Conservation (phyloP, 345 rosid species). For the Murraya paniculata region DNA sequence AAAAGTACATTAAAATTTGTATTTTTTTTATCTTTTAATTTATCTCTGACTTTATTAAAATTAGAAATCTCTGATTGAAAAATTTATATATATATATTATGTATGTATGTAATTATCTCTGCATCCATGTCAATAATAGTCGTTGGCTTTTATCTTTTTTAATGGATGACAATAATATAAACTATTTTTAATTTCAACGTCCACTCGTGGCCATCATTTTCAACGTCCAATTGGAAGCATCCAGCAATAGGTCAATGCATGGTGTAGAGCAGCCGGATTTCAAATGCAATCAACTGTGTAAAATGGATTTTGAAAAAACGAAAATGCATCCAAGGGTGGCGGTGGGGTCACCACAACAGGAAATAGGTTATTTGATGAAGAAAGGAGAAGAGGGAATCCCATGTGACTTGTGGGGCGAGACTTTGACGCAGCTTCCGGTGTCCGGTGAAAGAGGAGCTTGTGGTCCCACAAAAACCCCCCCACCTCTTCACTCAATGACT, state of each 20-base stretch:
- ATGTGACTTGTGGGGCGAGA: conserved; percentile 40
- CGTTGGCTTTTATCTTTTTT: no score
- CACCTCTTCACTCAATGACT: conserved; percentile 20
- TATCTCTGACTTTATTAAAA: no score
- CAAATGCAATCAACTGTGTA: conserved; percentile 3
- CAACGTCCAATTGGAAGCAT: conserved; percentile 15
- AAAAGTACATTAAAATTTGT: no score
- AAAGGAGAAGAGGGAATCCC: conserved; percentile 35
- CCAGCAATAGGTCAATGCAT: neutral
- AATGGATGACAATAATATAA: no score
- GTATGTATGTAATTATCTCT: no score
- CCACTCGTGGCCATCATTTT: neutral
- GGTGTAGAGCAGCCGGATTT: neutral
- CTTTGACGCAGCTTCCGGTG: conserved; percentile 46
- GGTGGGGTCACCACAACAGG: no score
- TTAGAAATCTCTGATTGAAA: no score
- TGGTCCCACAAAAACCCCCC: conserved; percentile 9
- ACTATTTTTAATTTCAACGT: neutral
- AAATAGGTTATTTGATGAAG: no score
- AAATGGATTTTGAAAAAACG: neutral
- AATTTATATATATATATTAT: no score
- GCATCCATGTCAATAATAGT: no score
- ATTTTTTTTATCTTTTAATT: no score
- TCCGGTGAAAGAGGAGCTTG: conserved; percentile 31
- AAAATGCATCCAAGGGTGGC: neutral